Conservation (phyloP, 768 basidiomycete genomes). For the Pholiota microspora region DNA sequence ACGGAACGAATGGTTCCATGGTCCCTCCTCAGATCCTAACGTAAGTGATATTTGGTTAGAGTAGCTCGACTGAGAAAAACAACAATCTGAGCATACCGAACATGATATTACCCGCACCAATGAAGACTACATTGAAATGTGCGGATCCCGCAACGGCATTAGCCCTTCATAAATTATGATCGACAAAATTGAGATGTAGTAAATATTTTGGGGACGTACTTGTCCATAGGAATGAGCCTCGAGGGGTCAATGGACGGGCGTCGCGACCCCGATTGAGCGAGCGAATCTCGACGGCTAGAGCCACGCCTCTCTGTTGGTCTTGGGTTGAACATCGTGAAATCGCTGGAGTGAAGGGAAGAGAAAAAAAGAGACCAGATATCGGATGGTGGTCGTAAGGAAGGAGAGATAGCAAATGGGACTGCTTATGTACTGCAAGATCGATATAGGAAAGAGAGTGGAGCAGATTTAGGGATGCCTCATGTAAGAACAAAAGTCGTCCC, state of each 20-base stretch:
- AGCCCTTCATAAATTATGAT: constrained; percentile 31
- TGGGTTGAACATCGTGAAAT: constrained; percentile 1
- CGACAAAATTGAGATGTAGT: constrained; percentile 4
- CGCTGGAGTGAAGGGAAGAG: not conserved
- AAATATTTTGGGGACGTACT: constrained; percentile 37
- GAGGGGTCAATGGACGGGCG: constrained; percentile 77
- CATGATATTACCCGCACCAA: constrained; percentile 98
- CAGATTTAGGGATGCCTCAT: not conserved
- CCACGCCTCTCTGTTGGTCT: constrained; percentile 30
- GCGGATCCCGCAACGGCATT: constrained; percentile 57
- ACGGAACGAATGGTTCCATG: constrained; percentile 92
- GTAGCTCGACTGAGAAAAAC: not conserved
- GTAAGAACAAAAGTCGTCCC: not conserved
- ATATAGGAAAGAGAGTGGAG: not conserved
- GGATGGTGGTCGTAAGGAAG: not conserved
- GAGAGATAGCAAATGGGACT: not conserved
- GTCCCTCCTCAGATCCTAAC: constrained; percentile 81
- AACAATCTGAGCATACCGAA: constrained; percentile 55
- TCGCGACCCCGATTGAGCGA: constrained; percentile 39
- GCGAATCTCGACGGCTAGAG: constrained; percentile 38
- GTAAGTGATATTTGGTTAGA: not conserved
- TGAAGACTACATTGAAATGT: constrained; percentile 90
- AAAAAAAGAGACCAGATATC: not conserved
- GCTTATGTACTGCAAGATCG: constrained; percentile 9
- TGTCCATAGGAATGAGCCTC: constrained; percentile 77